Conservation (phyloP, 2,329 filamentous ascomycete species). For the Exophiala mesophila region DNA sequence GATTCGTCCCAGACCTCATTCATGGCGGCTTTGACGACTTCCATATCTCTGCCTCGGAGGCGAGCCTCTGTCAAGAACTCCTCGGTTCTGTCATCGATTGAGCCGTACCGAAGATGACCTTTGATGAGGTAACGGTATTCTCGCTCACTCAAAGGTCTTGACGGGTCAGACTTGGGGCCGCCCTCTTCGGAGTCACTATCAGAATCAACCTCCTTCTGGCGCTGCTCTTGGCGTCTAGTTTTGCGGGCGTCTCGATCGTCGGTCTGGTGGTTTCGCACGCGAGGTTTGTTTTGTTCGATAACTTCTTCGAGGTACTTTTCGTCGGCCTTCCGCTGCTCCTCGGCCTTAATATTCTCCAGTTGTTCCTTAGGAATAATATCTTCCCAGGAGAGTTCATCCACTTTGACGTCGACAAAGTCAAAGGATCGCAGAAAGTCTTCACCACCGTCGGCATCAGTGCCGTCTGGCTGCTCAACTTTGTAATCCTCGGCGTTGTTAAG, state of each 20-base stretch:
- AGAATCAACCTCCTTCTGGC: constrained; percentile 63
- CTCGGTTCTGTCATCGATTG: constrained; percentile 78
- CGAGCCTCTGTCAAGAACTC: constrained; percentile 86
- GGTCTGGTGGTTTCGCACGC: constrained; percentile 60
- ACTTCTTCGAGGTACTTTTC: constrained; percentile 77
- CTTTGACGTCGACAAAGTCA: constrained; percentile 96
- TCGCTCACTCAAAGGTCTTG: constrained; percentile 83
- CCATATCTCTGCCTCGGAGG: constrained; percentile 72
- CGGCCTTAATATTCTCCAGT: constrained; percentile 79
- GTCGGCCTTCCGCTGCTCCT: constrained; percentile 79
- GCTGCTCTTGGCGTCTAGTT: constrained; percentile 61
- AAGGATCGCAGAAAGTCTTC: constrained; percentile 88
- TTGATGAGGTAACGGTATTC: constrained; percentile 89
- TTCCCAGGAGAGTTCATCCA: constrained; percentile 90
- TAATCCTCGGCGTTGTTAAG: constrained; percentile 96
- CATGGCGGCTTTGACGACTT: constrained; percentile 71
- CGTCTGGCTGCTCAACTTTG: constrained; percentile 90
- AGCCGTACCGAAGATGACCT: constrained; percentile 85
- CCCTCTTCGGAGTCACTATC: constrained; percentile 65
- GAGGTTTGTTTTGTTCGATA: constrained; percentile 78
- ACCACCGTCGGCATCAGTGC: constrained; percentile 90
- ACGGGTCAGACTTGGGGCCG: constrained; percentile 65
- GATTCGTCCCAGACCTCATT: constrained; percentile 72
- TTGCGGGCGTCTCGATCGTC: constrained; percentile 58
- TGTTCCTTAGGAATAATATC: constrained; percentile 96